These are phyloP conservation scores for Plasmodiophora brassicae DNA, from an alignment of 208 protist genomes.

Conservation along the genomic window DNA sequence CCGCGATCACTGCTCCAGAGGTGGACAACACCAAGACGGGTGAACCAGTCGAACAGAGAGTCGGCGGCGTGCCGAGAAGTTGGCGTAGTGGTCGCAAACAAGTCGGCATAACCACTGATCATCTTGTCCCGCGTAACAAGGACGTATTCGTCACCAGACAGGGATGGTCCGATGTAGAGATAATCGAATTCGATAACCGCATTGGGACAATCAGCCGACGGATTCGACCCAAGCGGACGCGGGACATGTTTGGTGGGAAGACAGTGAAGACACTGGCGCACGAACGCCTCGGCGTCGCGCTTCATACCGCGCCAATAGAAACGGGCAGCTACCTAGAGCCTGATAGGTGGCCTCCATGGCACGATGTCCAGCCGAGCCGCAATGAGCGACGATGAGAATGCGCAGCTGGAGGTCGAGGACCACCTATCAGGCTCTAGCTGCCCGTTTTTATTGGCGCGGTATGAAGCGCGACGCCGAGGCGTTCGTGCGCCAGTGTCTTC, in stretches of 20 bases:
- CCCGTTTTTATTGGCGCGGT: background rate
- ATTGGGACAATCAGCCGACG: background rate
- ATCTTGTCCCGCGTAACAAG: background rate
- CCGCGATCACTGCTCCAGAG: background rate
- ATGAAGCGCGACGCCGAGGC: background rate
- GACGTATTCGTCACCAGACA: background rate
- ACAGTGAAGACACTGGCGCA: background rate
- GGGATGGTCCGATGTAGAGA: background rate
- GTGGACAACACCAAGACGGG: background rate
- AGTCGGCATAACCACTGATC: background rate
- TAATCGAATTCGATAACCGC: slow-evolving; percentile 22
- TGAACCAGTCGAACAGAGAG: background rate
- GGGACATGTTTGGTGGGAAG: background rate
- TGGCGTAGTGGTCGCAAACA: background rate
- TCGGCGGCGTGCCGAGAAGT: background rate
- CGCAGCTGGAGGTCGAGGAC: background rate
- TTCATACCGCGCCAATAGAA: background rate
- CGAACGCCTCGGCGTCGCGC: background rate
- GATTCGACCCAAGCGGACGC: background rate
- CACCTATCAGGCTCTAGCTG: background rate
- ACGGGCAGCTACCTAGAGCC: background rate
- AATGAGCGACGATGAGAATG: slow-evolving; percentile 2
- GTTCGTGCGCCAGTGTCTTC: background rate
- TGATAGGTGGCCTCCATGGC: background rate
- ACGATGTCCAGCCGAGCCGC: background rate